Conservation (phyloP, 768 basidiomycete species). For the Boletus sp. region DNA sequence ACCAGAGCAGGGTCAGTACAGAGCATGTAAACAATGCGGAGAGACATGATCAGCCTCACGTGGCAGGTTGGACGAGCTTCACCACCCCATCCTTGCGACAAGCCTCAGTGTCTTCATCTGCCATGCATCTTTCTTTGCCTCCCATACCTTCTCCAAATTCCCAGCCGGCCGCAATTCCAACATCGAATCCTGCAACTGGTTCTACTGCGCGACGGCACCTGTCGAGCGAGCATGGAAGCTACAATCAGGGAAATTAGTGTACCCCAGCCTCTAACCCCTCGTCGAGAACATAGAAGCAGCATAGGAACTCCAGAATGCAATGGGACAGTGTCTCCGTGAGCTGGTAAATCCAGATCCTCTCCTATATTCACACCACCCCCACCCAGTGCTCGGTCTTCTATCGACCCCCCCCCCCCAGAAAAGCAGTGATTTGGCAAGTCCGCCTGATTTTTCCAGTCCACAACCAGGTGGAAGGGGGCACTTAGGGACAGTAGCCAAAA, state of each 20-base stretch:
- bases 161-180: no score
- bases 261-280: no score
- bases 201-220: no score
- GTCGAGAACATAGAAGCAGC: no score
- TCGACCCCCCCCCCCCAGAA: conserved; percentile 38
- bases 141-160: no score
- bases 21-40: conserved; percentile 38
- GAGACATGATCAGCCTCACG: conserved; percentile 39
- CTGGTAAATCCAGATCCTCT: no score
- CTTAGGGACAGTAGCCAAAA: conserved; percentile 34
- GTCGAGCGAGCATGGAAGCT: no score
- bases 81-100: conserved; percentile 63
- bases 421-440: conserved; percentile 40
- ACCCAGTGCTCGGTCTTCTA: conserved; percentile 29
- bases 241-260: no score
- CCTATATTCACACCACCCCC: no score
- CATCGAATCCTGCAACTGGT: no score
- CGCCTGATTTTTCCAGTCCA: conserved; percentile 51
- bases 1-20: conserved; percentile 20
- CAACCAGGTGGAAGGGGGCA: conserved; percentile 37
- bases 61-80: conserved; percentile 58
- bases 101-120: conserved; percentile 75
- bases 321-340: no score
- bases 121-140: conserved; percentile 62
- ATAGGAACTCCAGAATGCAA: no score